Percentiles rank a stretch among this genome's conserved stretches.
phyloP scores from a whole-genome alignment of 2,329 filamentous ascomycete species.

The Colletotrichum chlorophyti region DNA sequence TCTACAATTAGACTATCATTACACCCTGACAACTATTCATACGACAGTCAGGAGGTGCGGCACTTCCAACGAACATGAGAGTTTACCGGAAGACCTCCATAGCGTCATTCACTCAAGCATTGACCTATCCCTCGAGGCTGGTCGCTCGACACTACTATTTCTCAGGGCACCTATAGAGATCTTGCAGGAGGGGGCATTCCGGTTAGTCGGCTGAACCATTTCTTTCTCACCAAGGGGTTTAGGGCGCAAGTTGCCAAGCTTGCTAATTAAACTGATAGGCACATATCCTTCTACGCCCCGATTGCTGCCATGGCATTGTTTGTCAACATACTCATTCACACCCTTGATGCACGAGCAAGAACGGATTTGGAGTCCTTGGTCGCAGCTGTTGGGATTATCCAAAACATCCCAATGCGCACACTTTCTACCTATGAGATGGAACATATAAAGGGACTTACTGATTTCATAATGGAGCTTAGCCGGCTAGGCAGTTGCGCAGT shows the following conservation, averaged over 20 bases:
- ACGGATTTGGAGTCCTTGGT: conserved; percentile 10
- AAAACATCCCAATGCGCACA: too few relatives aligned
- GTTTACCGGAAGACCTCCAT: conserved; percentile 31
- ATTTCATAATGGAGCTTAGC: too few relatives aligned
- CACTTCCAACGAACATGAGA: conserved; percentile 3
- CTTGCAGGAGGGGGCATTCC: neutral
- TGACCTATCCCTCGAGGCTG: conserved; percentile 32
- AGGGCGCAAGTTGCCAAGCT: neutral
- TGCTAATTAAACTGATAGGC: neutral
- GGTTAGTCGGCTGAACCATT: too few relatives aligned
- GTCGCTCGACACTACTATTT: conserved; percentile 30
- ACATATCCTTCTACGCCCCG: conserved; percentile 17
- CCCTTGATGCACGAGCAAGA: neutral
- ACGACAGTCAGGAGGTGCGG: conserved; percentile 31
- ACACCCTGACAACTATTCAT: conserved; percentile 29
- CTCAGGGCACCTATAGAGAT: neutral
- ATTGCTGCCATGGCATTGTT: conserved; percentile 29
- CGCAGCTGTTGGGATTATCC: too few relatives aligned
- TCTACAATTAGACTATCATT: conserved; percentile 32
- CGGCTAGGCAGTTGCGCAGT: too few relatives aligned
- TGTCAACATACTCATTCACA: conserved; percentile 30
- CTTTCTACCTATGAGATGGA: too few relatives aligned
- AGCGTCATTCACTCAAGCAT: conserved; percentile 33
- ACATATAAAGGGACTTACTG: too few relatives aligned
- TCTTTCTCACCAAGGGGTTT: neutral